Evolutionary conservation across 2,329 filamentous ascomycete species (phyloP).

Genomic region (Diaporthe sp.): DNA sequence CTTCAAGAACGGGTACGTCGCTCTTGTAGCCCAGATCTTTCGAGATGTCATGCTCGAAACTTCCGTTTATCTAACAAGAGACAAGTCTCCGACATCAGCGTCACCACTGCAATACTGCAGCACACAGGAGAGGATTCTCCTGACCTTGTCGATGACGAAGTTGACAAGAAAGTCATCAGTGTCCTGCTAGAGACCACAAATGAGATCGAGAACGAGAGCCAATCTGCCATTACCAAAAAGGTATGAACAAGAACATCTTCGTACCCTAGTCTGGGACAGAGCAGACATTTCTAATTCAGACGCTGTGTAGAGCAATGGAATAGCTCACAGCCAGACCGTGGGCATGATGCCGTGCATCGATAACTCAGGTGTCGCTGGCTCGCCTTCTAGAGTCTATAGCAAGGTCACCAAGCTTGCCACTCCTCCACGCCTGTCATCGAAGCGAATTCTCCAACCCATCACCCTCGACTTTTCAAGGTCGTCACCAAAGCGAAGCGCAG

Average conservation of each 20-base stretch:
- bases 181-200: conserved; percentile 33
- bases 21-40: neutral
- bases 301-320: neutral
- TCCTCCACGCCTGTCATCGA: conserved; percentile 26
- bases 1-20: conserved; percentile 32
- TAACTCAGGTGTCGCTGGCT: neutral
- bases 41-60: neutral
- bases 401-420: conserved; percentile 20
- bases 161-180: conserved; percentile 34
- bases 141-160: neutral
- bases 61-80: neutral
- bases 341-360: conserved; percentile 17
- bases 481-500: conserved; percentile 20
- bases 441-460: neutral
- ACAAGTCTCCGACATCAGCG: conserved; percentile 26
- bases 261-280: neutral
- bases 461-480: neutral
- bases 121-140: neutral
- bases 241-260: neutral
- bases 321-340: conserved; percentile 32
- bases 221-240: conserved; percentile 3
- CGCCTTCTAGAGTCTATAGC: neutral
- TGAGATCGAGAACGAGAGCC: conserved; percentile 5
- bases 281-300: neutral
- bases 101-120: neutral